Evolutionary conservation across 2,329 filamentous ascomycete species (phyloP), one percentile per base, ranked within the genome.

Genomic region (Colletotrichum euphorbiae): DNA sequence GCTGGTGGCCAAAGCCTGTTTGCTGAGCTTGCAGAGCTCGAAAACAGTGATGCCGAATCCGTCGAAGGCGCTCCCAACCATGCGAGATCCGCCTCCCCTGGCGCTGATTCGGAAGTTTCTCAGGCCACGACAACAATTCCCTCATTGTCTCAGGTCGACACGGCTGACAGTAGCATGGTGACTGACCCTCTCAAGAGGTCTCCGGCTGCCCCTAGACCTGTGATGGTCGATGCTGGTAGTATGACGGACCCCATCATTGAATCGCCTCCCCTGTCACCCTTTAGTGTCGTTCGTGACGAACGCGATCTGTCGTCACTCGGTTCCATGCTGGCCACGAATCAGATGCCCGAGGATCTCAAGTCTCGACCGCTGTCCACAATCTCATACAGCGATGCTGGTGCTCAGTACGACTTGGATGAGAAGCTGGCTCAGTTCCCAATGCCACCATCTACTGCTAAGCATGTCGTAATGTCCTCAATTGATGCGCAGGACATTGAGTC

Each of bases 11-110:
- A 97, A 81, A 98, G 92, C 75, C 83, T 99, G 57, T 97, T 96
- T 77, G 94, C 94, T 45, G 96, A 99, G 79, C 86, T 99, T 46
- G 93, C 92, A 60, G 93, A 93, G 72, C 82, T 98, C 48, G 91
- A 89, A 69, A 89, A 89, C 71, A 91, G 91, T 72, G 92, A 93
- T 70, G 92, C 93, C 68, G 90, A 91, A 70, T 90, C 91, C 61
- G 83, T 80, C 67, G 83, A 82, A 17, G 85, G 81, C 28, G 90
- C 87, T 33, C 88, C 88, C 28, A 86, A 84, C 70, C 82, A 83
- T 48, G 83, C 82, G 67, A 82, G 83, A 48, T 84, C 80, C 17
- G 73, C 79, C 48, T 87, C 85, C 6, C 85, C 86, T 21, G 82
- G 78, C 28, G 87, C 85, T 11, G 76, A 80, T 21, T 76, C 74